A percentile compares a stretch with the other conserved stretches of the same genome.
Evolutionary conservation across 768 basidiomycete species (phyloP).

Genomic region (Panellus pusillus): DNA sequence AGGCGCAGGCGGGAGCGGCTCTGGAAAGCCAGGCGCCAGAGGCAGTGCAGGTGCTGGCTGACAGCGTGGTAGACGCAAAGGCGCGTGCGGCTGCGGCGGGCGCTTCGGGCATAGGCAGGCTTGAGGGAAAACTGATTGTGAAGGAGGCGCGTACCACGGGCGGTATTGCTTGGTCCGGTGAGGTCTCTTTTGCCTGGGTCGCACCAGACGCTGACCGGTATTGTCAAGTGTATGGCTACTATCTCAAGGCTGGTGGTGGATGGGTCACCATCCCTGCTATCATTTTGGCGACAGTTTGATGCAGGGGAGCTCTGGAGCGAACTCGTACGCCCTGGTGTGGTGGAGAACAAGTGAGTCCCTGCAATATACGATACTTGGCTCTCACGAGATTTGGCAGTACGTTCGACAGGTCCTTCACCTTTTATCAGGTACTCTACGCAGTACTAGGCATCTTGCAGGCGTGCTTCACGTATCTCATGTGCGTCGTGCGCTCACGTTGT

Average conservation of each 20-base stretch:
- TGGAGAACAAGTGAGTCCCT: conserved; percentile 53
- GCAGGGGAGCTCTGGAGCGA: conserved; percentile 61
- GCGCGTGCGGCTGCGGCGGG: conserved; percentile 26
- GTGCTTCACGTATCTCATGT: conserved; percentile 54
- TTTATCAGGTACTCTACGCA: conserved; percentile 68
- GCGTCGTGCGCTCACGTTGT: too few relatives aligned
- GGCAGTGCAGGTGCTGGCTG: neutral
- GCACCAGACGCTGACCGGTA: too few relatives aligned
- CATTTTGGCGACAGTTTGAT: conserved; percentile 50
- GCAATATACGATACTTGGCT: neutral
- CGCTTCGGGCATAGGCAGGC: neutral
- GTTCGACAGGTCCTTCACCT: conserved; percentile 48
- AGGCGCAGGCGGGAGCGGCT: conserved; percentile 28
- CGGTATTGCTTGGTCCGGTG: conserved; percentile 52
- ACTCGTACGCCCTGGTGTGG: conserved; percentile 69
- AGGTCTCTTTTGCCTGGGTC: conserved; percentile 5
- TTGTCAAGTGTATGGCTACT: conserved; percentile 56
- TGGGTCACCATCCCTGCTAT: conserved; percentile 48
- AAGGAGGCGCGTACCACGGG: conserved; percentile 53
- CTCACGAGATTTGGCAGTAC: conserved; percentile 29
- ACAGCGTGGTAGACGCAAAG: neutral
- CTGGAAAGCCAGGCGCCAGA: conserved; percentile 32
- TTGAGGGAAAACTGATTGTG: conserved; percentile 16
- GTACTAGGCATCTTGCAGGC: conserved; percentile 57
- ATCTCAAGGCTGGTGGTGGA: conserved; percentile 56